A percentile compares a stretch with the other conserved stretches of the same genome.
phyloP scores from a whole-genome alignment of 1,139 yeast genomes.

The Kodamaea alishanica region DNA sequence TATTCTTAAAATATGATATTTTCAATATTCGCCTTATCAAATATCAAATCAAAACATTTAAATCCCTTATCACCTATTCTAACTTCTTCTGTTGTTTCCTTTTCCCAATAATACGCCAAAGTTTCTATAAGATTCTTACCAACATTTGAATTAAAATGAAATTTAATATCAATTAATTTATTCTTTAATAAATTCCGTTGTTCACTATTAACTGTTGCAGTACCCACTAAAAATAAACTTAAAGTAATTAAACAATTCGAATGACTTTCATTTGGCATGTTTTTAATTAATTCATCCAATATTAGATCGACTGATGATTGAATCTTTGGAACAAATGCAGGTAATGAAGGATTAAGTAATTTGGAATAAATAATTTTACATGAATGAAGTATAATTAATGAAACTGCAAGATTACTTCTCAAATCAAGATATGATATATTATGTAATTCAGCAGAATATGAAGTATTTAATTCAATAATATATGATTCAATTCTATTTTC shows the following conservation, averaged over 20 bases:
- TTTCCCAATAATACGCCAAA: constrained; percentile 12
- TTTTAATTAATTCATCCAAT: constrained; percentile 15
- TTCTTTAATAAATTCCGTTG: constrained; percentile 21
- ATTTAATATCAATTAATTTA: constrained; percentile 13
- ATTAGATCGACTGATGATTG: constrained; percentile 21
- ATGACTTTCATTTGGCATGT: constrained; percentile 15
- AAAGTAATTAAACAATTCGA: constrained; percentile 17
- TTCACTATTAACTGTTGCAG: constrained; percentile 17
- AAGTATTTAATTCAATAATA: constrained; percentile 9
- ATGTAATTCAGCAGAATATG: constrained; percentile 1
- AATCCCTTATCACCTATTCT: constrained; percentile 13
- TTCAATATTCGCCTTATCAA: constrained; percentile 14
- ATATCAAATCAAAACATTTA: constrained; percentile 15
- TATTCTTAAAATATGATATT: constrained; percentile 14
- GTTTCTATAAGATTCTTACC: constrained; percentile 12
- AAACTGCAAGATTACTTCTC: constrained; percentile 15
- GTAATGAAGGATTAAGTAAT: constrained; percentile 19
- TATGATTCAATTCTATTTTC: constrained; percentile 8
- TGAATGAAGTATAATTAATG: constrained; percentile 11
- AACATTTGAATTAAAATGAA: constrained; percentile 10
- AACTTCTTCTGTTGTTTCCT: constrained; percentile 10
- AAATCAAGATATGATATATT: constrained; percentile 9
- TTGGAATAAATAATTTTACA: constrained; percentile 17
- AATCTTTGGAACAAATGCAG: constrained; percentile 19
- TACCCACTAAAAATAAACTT: constrained; percentile 27